Percentiles rank a stretch among this genome's conserved stretches.
phyloP scores from a whole-genome alignment of 768 basidiomycete genomes.

The Tricholoma saponaceum region DNA sequence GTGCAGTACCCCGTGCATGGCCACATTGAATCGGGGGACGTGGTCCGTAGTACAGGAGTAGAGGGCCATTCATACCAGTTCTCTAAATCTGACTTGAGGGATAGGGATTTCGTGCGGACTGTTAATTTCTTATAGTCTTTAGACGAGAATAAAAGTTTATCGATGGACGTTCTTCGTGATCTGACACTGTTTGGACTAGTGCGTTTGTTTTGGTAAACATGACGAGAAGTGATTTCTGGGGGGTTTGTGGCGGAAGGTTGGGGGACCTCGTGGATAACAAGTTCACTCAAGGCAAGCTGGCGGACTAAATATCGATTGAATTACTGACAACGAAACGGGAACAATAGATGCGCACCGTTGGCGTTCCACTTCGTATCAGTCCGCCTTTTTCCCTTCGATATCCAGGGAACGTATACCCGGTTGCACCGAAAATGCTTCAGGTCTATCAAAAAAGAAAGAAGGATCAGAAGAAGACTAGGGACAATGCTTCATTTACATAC shows the following conservation, averaged over 20 bases:
- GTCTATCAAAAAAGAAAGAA: conserved; percentile 24
- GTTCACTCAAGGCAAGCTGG: conserved; percentile 12
- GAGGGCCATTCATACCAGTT: conserved; percentile 15
- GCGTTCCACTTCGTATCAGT: conserved; percentile 29
- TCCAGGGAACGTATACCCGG: conserved; percentile 42
- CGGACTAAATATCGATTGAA: conserved; percentile 9
- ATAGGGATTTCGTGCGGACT: conserved; percentile 5
- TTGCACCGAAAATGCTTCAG: conserved; percentile 42
- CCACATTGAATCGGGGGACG: conserved; percentile 28
- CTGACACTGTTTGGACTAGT: conserved; percentile 13
- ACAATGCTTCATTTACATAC: conserved; percentile 13
- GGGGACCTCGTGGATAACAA: not conserved
- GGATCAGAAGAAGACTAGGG: not conserved
- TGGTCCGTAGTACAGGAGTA: conserved; percentile 18
- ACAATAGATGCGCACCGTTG: conserved; percentile 20
- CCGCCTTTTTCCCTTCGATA: conserved; percentile 35
- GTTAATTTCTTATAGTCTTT: conserved; percentile 9
- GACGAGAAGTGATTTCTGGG: conserved; percentile 11
- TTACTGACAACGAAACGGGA: not conserved
- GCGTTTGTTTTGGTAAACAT: conserved; percentile 24
- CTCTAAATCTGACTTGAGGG: conserved; percentile 16
- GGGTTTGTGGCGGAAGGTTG: not conserved
- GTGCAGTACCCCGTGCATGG: conserved; percentile 29
- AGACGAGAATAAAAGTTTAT: conserved; percentile 12
- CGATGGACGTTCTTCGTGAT: conserved; percentile 19